Conservation (phyloP, 495 filamentous ascomycete species). For the Talaromyces adpressus region DNA sequence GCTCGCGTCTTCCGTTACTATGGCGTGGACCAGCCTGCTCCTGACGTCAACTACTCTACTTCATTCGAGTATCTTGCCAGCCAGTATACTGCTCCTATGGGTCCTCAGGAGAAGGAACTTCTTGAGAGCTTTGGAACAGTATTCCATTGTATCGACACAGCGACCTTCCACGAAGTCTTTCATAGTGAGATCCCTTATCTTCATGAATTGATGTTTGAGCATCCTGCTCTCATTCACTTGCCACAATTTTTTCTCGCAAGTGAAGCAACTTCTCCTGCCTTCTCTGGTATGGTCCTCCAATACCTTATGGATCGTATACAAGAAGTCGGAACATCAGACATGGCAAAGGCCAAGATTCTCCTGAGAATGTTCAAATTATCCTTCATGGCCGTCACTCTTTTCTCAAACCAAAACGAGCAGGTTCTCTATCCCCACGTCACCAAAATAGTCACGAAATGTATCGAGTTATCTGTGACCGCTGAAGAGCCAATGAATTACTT, state of each 20-base stretch:
- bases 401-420: constrained; percentile 89
- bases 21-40: constrained; percentile 70
- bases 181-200: constrained; percentile 93
- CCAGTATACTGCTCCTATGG: constrained; percentile 84
- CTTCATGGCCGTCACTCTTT: constrained; percentile 98
- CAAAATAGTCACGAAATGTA: constrained; percentile 92
- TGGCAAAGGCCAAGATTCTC: constrained; percentile 83
- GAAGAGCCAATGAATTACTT: constrained; percentile 99
- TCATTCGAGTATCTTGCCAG: constrained; percentile 86
- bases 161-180: constrained; percentile 98
- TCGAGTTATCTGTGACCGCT: constrained; percentile 88
- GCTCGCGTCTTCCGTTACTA: constrained; percentile 96
- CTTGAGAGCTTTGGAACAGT: constrained; percentile 97
- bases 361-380: constrained; percentile 95
- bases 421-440: constrained; percentile 92
- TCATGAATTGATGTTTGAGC: constrained; percentile 96
- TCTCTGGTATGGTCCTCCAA: constrained; percentile 94
- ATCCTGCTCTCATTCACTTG: constrained; percentile 86
- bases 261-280: constrained; percentile 94
- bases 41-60: constrained; percentile 67
- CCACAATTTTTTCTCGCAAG: constrained; percentile 97
- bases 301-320: constrained; percentile 96
- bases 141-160: constrained; percentile 97
- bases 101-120: constrained; percentile 95
- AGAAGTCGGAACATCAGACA: constrained; percentile 86